A percentile compares a stretch with the other conserved stretches of the same genome.
Evolutionary conservation across 495 filamentous ascomycete genomes (phyloP).

Genomic region (Xylaria venustula): DNA sequence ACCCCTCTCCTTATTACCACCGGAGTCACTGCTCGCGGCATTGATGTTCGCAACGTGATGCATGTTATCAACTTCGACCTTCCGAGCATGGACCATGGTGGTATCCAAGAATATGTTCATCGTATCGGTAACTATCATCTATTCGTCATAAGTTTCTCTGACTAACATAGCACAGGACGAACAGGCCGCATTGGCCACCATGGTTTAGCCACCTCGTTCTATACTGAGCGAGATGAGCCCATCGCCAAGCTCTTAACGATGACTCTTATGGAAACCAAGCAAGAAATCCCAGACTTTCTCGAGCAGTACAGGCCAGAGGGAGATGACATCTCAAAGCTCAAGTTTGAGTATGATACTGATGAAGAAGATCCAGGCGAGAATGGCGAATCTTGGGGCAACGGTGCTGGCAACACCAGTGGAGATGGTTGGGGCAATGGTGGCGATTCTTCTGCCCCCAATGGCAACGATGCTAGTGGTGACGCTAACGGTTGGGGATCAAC

Average conservation of each 20-base stretch:
- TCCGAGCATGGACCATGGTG: slow-evolving; percentile 66
- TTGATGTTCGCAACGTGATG: slow-evolving; percentile 82
- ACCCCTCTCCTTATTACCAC: slow-evolving; percentile 82
- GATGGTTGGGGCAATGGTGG: slow-evolving; percentile 17
- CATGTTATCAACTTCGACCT: slow-evolving; percentile 94
- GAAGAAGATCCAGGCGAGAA: slow-evolving; percentile 44
- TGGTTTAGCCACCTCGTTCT: slow-evolving; percentile 87
- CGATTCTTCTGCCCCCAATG: background rate
- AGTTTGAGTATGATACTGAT: slow-evolving; percentile 64
- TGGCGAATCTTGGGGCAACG: slow-evolving; percentile 6
- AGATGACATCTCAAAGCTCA: slow-evolving; percentile 40
- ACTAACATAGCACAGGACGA: slow-evolving; percentile 60
- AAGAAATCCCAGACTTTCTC: slow-evolving; percentile 81
- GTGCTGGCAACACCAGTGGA: slow-evolving; percentile 6
- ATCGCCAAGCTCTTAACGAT: slow-evolving; percentile 71
- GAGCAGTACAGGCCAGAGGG: slow-evolving; percentile 57
- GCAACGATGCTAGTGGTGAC: slow-evolving; percentile 6
- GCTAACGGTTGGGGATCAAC: slow-evolving; percentile 7
- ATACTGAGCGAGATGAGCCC: slow-evolving; percentile 63
- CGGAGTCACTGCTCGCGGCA: slow-evolving; percentile 81
- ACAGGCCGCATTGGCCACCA: slow-evolving; percentile 91
- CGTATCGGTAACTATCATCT: slow-evolving; percentile 69
- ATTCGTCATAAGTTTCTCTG: background rate
- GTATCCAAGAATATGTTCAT: slow-evolving; percentile 91
- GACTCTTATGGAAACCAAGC: slow-evolving; percentile 73